Base-by-base conservation (phyloP, 306 rosid genomes). In the Corylus americana region DNA sequence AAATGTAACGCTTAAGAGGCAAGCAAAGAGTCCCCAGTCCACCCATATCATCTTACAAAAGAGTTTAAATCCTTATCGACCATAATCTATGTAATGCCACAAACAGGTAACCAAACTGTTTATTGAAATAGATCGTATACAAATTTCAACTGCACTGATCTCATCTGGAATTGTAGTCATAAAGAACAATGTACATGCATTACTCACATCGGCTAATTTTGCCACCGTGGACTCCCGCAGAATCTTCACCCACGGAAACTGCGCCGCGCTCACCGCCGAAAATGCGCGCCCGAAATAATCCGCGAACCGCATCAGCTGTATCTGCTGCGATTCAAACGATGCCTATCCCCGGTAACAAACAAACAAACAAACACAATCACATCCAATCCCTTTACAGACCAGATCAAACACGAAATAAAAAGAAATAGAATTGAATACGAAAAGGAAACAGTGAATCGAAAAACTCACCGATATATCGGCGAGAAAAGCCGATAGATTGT, bases 221-320 rank as follows among this genome's bases (percentile, higher is more conserved):
- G 87, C 91, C 75, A 95, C 92, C 9, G 93, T 18, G 62, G 97
- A 90, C 78, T 95, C 98, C 85, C 90, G 84, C 75, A 95, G 83
- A 86, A 86, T 54, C 84, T 92, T 92, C 85, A 92, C 79, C 98
- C 98, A 95, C 5, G 98, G 98, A 90, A 95, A 95, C 83, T 95
- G 98, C 68, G 98, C 79, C 14, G 92, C 87, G 77, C 77, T 82
- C 83, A 95, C 98, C 11, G 87, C 86, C 67, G 94, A 81, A 78
- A 95, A 95, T 54, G 98, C 93, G 59, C 92, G 92, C 50, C 92
- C 97, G 74, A 91, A 92, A 63, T 90, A 92, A 85, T 95, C 98
- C 3, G 98, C 96, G 68, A 95, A 92, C 50, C 92, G 89, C 97
- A 95, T 91, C 89, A 95, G 79, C 86, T 85, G 90, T 68, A 95